Percentiles rank a stretch among this genome's conserved stretches.
phyloP scores from a whole-genome alignment of 2,329 filamentous ascomycete genomes.

The Zymoseptoria crescenta region DNA sequence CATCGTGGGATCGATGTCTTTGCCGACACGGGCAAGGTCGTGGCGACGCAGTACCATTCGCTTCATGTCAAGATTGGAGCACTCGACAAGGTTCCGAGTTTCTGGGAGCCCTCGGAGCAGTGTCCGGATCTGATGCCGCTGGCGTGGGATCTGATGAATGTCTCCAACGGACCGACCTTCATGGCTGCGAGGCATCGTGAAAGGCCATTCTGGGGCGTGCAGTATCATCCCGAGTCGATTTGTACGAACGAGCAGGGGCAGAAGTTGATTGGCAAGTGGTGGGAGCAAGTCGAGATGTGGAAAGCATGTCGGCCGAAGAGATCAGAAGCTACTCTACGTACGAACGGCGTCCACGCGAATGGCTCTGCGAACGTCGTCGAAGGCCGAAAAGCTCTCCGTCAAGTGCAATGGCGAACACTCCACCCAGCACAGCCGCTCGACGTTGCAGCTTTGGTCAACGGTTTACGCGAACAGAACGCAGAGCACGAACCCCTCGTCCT shows the following conservation, averaged over 20 bases:
- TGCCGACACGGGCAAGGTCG: conserved; percentile 48
- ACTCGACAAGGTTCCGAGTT: conserved; percentile 21
- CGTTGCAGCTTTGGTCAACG: conserved; percentile 31
- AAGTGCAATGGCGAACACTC: conserved; percentile 4
- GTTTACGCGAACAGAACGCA: conserved; percentile 25
- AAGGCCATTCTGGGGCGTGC: conserved; percentile 76
- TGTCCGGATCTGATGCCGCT: conserved; percentile 37
- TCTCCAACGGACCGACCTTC: conserved; percentile 51
- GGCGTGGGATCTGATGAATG: conserved; percentile 42
- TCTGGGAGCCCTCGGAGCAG: conserved; percentile 33
- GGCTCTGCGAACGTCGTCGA: not conserved
- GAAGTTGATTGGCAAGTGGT: conserved; percentile 67
- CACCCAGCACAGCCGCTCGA: conserved; percentile 10
- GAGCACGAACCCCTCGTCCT: conserved; percentile 36
- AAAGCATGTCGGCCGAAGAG: conserved; percentile 1
- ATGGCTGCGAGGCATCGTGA: conserved; percentile 65
- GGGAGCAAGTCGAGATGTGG: conserved; percentile 46
- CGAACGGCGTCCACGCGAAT: not conserved
- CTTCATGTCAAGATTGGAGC: conserved; percentile 41
- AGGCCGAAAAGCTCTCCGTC: not conserved
- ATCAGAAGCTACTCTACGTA: not conserved
- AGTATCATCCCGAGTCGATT: conserved; percentile 85
- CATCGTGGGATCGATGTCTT: conserved; percentile 61
- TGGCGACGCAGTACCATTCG: conserved; percentile 71
- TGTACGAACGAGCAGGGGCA: conserved; percentile 66